Conservation (phyloP, 495 filamentous ascomycete species). For the Clavariopsis aquatica region DNA sequence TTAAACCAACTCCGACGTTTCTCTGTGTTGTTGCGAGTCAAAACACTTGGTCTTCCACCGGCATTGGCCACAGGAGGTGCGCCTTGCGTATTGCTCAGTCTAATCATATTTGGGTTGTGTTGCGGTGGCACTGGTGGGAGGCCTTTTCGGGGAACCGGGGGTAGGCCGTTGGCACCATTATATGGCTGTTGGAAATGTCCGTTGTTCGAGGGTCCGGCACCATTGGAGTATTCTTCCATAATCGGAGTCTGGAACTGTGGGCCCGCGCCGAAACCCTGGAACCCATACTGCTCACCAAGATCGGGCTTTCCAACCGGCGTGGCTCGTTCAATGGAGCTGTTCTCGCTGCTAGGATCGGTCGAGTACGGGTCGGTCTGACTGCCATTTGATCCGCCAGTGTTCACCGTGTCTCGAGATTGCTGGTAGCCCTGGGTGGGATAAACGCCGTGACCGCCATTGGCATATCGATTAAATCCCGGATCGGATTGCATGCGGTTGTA, state of each 20-base stretch:
- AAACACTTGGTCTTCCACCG: conserved; percentile 24
- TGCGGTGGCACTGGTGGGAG: background rate
- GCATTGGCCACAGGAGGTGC: background rate
- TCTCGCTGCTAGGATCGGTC: conserved; percentile 87
- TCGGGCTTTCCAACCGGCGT: conserved; percentile 51
- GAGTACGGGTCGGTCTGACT: conserved; percentile 71
- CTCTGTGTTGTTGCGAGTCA: conserved; percentile 46
- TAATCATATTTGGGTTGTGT: conserved; percentile 14
- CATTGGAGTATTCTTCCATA: conserved; percentile 45
- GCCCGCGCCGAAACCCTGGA: conserved; percentile 52
- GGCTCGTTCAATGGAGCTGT: conserved; percentile 81
- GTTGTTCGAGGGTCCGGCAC: conserved; percentile 30
- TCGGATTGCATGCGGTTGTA: conserved; percentile 46
- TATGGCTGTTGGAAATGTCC: conserved; percentile 23
- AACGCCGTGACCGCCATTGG: conserved; percentile 49
- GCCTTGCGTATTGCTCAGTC: background rate
- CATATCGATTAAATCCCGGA: conserved; percentile 45
- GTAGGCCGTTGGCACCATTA: conserved; percentile 8
- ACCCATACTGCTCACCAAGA: conserved; percentile 58
- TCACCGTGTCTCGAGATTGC: conserved; percentile 78
- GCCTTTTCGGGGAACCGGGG: conserved; percentile 27
- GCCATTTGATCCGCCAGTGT: conserved; percentile 69
- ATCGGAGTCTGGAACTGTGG: conserved; percentile 45
- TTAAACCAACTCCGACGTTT: conserved; percentile 91
- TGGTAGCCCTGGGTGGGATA: conserved; percentile 71